Base-by-base conservation (phyloP, 2,329 filamentous ascomycete genomes). In the Calonectria hongkongensis region DNA sequence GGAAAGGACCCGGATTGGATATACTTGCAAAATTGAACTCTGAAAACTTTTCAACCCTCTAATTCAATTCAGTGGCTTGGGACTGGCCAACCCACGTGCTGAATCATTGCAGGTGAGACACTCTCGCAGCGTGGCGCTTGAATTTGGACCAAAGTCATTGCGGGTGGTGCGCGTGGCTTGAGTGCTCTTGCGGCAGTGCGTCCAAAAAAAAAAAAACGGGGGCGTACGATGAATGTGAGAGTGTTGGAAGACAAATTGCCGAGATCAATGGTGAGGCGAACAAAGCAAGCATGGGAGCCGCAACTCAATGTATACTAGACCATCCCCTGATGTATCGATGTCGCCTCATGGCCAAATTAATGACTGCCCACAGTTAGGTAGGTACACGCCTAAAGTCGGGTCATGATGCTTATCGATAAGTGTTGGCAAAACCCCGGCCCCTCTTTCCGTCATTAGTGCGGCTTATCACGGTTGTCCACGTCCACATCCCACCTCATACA, bases 401-500 rank as follows among this genome's bases (percentile, higher is more conserved):
- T 51, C 21, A 54, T 62, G 41, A 27, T 27, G 30, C 65, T 73
- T 73, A 75, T 75, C 73, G 72, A 73, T 74, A 79, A 72, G 65
- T 45, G 56, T 50, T 76, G 75, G 71, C 70, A 70, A 75, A 72
- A 69, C 68, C 41, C 74, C 71, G 60, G 70, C 74, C 76, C 72
- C 72, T 73, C 76, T 71, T 79, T 69, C 77, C 76, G 73, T 66
- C 54, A 39, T 45, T 71, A 45, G 62, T 41, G 67, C 74, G 71
- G 75, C 78, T 80, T 80, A 79, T 80, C 77, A 80, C 77, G 71
- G 72, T 73, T 72, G 78, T 78, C 74, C 78, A 79, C 78, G 79
- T 79, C 78, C 68, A 45, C 75, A 75, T 75, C 73, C 78, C 76
- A 76, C 30, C 21, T 28, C 13, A 28, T 36, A 65, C 43, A 65